A percentile compares a stretch with the other conserved stretches of the same genome.
Evolutionary conservation across 169 alveolate species (phyloP).

Genomic region (Plasmodium berghei): DNA sequence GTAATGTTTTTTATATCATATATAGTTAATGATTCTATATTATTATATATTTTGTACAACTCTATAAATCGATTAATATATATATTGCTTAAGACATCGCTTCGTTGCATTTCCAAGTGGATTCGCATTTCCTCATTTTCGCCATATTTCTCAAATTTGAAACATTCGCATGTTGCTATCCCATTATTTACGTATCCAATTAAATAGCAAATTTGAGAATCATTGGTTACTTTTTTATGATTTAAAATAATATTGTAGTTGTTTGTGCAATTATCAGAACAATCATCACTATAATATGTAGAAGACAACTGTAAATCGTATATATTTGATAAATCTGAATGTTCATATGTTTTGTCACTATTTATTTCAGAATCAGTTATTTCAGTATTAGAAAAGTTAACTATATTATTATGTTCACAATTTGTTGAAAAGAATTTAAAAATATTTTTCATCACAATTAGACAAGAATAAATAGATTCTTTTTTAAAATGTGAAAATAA

Average conservation of each 20-base stretch:
- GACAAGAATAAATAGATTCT: not conserved
- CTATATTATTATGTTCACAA: no score
- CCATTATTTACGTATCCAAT: no score
- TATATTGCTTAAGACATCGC: constrained; percentile 1
- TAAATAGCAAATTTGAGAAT: no score
- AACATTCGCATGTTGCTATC: not conserved
- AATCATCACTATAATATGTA: no score
- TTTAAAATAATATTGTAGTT: no score
- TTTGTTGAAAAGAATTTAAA: not conserved
- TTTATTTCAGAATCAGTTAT: no score
- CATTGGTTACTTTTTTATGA: no score
- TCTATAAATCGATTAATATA: not conserved
- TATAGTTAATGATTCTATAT: constrained; percentile 1
- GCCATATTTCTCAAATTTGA: not conserved
- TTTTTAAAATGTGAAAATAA: not conserved
- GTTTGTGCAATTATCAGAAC: no score
- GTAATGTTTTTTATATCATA: constrained; percentile 15
- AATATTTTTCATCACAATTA: not conserved
- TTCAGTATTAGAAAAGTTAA: no score
- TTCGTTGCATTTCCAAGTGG: not conserved
- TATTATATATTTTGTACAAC: constrained; percentile 25
- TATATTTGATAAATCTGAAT: no score
- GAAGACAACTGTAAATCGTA: no score
- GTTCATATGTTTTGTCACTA: no score
- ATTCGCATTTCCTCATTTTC: not conserved